A percentile compares a stretch with the other conserved stretches of the same genome.
Conservation (phyloP, 2,329 filamentous ascomycete genomes). For the Cytospora schulzeri region DNA sequence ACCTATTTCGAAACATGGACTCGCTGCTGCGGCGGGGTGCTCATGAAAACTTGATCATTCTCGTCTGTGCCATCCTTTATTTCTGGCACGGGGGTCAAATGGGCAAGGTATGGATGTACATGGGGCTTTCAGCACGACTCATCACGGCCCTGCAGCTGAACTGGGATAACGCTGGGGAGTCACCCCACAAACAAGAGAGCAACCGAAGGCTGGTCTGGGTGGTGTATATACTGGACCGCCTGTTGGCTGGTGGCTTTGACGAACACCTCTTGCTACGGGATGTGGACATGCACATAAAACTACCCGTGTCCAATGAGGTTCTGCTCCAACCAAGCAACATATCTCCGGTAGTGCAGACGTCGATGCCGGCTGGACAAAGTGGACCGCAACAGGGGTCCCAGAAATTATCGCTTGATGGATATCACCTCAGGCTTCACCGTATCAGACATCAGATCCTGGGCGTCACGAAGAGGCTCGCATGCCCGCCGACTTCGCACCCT, state of each 20-base stretch:
- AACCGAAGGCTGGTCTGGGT: constrained; percentile 43
- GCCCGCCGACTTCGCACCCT: constrained; percentile 29
- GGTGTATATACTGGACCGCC: constrained; percentile 42
- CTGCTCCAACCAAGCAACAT: constrained; percentile 33
- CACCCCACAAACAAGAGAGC: constrained; percentile 41
- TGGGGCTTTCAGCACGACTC: constrained; percentile 41
- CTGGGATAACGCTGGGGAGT: constrained; percentile 39
- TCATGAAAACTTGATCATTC: constrained; percentile 32
- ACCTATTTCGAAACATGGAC: constrained; percentile 45
- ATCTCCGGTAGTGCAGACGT: not conserved
- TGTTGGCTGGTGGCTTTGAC: constrained; percentile 44
- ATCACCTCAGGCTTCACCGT: constrained; percentile 41
- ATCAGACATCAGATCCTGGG: constrained; percentile 42
- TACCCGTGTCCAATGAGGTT: constrained; percentile 40
- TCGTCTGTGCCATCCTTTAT: constrained; percentile 42
- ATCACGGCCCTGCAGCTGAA: constrained; percentile 44
- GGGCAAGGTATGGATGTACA: constrained; percentile 45
- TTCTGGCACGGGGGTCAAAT: constrained; percentile 42
- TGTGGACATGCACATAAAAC: constrained; percentile 42
- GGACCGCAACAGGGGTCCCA: not conserved
- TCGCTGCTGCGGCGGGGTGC: constrained; percentile 38
- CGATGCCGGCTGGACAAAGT: not conserved
- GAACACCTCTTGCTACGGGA: constrained; percentile 43
- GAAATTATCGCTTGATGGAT: constrained; percentile 35
- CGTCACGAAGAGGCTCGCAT: constrained; percentile 28